A percentile compares a stretch with the other conserved stretches of the same genome.
phyloP scores from a whole-genome alignment of 352 stramenopile species.

The Phytophthora melonis region DNA sequence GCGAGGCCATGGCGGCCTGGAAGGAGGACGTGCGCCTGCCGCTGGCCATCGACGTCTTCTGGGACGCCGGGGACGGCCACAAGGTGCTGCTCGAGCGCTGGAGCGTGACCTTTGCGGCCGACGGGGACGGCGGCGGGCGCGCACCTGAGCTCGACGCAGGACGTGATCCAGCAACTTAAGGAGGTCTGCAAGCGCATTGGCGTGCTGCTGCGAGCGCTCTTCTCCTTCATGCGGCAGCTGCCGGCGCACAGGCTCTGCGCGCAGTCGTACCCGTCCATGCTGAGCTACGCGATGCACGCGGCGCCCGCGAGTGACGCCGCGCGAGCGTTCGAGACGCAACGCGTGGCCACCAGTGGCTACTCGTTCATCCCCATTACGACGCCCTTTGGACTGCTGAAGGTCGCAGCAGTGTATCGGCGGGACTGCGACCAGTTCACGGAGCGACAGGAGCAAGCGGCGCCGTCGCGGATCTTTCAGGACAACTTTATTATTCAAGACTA shows the following conservation, averaged over 20 bases:
- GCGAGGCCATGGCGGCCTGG: slow-evolving; percentile 73
- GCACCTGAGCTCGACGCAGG: slow-evolving; percentile 45
- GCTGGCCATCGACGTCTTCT: slow-evolving; percentile 76
- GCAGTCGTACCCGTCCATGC: slow-evolving; percentile 69
- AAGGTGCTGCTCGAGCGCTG: slow-evolving; percentile 82
- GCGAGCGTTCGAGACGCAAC: slow-evolving; percentile 48
- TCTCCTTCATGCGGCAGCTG: slow-evolving; percentile 81
- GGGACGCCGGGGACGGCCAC: slow-evolving; percentile 48
- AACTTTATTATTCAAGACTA: slow-evolving; percentile 91
- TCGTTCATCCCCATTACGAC: slow-evolving; percentile 83
- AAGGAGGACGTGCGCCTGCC: slow-evolving; percentile 78
- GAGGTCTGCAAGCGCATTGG: slow-evolving; percentile 85
- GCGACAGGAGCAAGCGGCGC: slow-evolving; percentile 40
- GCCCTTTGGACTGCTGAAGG: slow-evolving; percentile 79
- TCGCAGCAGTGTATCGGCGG: slow-evolving; percentile 70
- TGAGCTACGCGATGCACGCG: slow-evolving; percentile 71
- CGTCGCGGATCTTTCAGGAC: slow-evolving; percentile 69
- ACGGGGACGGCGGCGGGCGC: slow-evolving; percentile 23
- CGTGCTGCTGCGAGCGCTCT: slow-evolving; percentile 74
- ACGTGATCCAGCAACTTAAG: slow-evolving; percentile 84
- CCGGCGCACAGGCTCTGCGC: slow-evolving; percentile 75
- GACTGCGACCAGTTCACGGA: slow-evolving; percentile 62
- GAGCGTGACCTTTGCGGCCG: slow-evolving; percentile 58
- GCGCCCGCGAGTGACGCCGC: slow-evolving; percentile 29
- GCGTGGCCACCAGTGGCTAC: slow-evolving; percentile 64